Evolutionary conservation across 371 early-diverging fungal species (phyloP).

Genomic region (Lichtheimia corymbifera): DNA sequence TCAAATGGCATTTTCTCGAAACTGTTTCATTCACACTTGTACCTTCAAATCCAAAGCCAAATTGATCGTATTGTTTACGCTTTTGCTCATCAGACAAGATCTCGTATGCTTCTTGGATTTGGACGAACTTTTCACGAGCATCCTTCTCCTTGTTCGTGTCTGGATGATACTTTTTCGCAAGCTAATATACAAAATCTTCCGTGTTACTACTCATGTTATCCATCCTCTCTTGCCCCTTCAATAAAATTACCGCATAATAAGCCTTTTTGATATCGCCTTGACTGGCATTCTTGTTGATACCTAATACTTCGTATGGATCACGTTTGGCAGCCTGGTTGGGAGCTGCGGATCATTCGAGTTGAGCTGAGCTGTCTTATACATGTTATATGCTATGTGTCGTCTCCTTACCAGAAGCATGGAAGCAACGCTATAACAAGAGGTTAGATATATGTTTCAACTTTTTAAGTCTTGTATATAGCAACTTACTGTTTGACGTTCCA

Average conservation of each 20-base stretch:
- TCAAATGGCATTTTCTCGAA: neutral
- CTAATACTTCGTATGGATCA: conserved; percentile 85
- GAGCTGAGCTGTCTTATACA: conserved; percentile 8
- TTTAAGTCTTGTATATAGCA: neutral
- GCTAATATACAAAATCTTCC: conserved; percentile 31
- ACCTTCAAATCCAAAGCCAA: conserved; percentile 72
- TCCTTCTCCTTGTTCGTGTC: conserved; percentile 91
- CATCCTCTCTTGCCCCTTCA: neutral
- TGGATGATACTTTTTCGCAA: conserved; percentile 95
- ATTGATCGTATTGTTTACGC: conserved; percentile 88
- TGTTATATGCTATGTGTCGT: neutral
- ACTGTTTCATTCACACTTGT: conserved; percentile 3
- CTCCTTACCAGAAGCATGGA: conserved; percentile 36
- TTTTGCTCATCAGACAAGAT: conserved; percentile 90
- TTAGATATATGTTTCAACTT: neutral
- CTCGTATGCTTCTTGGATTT: conserved; percentile 96
- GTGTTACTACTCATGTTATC: neutral
- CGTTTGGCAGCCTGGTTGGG: conserved; percentile 38
- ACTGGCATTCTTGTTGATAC: conserved; percentile 75
- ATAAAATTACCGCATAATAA: conserved; percentile 73
- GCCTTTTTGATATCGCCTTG: conserved; percentile 92
- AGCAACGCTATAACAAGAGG: conserved; percentile 19
- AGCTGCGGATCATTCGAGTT: neutral
- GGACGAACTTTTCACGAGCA: conserved; percentile 93
- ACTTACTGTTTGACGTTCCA: conserved; percentile 18